Evolutionary conservation across 2,329 filamentous ascomycete genomes (phyloP), one percentile per base, ranked within the genome.

Genomic region (Fusarium floridanum): DNA sequence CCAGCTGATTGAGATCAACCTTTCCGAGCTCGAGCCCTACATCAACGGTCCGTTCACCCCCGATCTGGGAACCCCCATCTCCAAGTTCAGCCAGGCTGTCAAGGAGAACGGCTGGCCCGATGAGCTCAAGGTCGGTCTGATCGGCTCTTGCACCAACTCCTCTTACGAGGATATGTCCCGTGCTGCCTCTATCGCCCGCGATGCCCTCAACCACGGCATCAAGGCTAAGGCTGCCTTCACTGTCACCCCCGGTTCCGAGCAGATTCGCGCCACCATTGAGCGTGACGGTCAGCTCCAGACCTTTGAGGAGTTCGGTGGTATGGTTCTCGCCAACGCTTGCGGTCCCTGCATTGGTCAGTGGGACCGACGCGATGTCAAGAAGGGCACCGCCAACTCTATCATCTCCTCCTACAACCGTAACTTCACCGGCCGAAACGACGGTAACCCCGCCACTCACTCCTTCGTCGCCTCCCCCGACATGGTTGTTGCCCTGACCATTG

Each of bases 361-460:
- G 97, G 95, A 98, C 82, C 93, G 97, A 78, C 89, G 88, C 76
- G 96, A 98, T 79, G 95, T 98, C 66, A 93, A 95, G 90, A 98
- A 98, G 91, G 96, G 96, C 77, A 92, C 94, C 80, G 88, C 95
- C 81, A 99, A 99, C 92, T 97, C 95, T 8, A 99, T 99, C 84
- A 89, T 99, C 83, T 98, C 95, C 56, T 98, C 97, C 32, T 99
- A 98, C 92, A 99, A 99, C 93, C 95, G 97, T 86, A 98, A 99
- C 92, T 98, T 99, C 89, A 98, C 96, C 72, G 96, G 96, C 77
- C 95, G 97, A 83, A 98, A 98, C 85, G 95, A 98, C 79, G 95
- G 94, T 77, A 98, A 98, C 90, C 95, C 95, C 45, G 95, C 95
- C 65, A 98, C 95, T 61, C 95, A 97, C 88, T 94, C 94, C 68